A percentile compares a stretch with the other conserved stretches of the same genome.
phyloP scores from a whole-genome alignment of 768 basidiomycete species.

The Suillus tomentosus region DNA sequence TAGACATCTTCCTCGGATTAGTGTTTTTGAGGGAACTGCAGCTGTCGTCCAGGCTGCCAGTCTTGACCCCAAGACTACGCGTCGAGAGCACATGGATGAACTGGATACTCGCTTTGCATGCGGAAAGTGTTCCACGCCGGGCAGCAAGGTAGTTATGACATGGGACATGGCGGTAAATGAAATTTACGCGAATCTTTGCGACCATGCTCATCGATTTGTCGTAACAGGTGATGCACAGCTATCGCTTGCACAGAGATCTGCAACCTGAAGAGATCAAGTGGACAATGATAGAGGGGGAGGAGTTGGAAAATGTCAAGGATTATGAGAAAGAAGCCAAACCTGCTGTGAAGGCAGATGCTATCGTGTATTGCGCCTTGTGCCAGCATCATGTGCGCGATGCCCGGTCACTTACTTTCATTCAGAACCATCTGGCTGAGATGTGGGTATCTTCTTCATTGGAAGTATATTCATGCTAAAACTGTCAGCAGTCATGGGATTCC shows the following conservation, averaged over 20 bases:
- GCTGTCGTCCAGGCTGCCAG: not conserved
- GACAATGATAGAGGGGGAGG: conserved; percentile 3
- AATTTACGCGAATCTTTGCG: too few relatives aligned
- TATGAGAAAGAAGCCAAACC: not conserved
- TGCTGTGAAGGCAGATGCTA: not conserved
- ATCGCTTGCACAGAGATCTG: not conserved
- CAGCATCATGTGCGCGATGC: conserved; percentile 8
- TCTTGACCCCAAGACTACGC: conserved; percentile 7
- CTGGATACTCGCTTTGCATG: conserved; percentile 11
- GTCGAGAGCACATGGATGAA: conserved; percentile 5
- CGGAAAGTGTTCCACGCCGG: conserved; percentile 2
- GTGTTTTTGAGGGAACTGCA: not conserved
- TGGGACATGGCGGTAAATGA: conserved; percentile 8
- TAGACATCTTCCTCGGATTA: not conserved
- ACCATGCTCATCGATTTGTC: not conserved
- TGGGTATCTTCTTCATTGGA: not conserved
- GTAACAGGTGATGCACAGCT: conserved; percentile 2
- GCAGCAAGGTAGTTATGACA: conserved; percentile 4
- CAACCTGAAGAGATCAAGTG: not conserved
- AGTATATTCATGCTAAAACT: not conserved
- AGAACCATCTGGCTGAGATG: not conserved
- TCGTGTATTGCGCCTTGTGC: conserved; percentile 1
- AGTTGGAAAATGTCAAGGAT: not conserved
- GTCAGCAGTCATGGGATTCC: conserved; percentile 1
- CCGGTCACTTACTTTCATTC: not conserved